Evolutionary conservation across 225 moss, liverwort and hornwort genomes (phyloP).

Genomic region (Sphagnum tenellum): DNA sequence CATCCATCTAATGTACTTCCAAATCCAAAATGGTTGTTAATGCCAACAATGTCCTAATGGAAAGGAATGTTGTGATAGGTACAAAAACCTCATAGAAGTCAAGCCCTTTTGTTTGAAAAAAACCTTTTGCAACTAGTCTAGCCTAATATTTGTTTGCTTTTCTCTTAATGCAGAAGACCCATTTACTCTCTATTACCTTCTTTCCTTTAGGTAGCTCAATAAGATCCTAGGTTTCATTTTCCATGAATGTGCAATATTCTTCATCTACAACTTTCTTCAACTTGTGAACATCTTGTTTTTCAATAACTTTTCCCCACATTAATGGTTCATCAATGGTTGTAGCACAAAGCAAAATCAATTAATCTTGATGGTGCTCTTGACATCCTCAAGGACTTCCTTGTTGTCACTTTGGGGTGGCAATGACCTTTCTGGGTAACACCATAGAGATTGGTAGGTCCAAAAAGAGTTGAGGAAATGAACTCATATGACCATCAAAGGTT

Average conservation of each 20-base stretch:
- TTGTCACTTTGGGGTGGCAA: too few species aligned
- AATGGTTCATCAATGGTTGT: too few species aligned
- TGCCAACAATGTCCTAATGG: not conserved
- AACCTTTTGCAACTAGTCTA: constrained; percentile 1
- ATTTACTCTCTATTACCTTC: not conserved
- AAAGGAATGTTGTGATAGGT: not conserved
- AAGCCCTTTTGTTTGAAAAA: not conserved
- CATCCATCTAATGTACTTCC: constrained; percentile 1
- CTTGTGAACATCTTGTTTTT: too few species aligned
- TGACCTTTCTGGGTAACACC: too few species aligned
- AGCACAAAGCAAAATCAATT: too few species aligned
- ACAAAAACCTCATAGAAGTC: not conserved
- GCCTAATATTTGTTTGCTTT: not conserved
- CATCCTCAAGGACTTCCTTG: too few species aligned
- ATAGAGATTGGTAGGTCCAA: too few species aligned
- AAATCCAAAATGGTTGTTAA: not conserved
- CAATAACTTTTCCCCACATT: too few species aligned
- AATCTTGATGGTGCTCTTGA: too few species aligned
- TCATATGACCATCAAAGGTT: too few species aligned
- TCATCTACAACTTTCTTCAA: not conserved
- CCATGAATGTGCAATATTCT: not conserved
- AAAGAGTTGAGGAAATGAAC: too few species aligned
- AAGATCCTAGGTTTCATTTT: constrained; percentile 1
- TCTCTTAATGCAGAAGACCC: constrained; percentile 2
- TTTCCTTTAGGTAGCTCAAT: not conserved